A percentile compares a stretch with the other conserved stretches of the same genome.
phyloP scores from a whole-genome alignment of 2,329 filamentous ascomycete species.

The Fusarium robinianum region DNA sequence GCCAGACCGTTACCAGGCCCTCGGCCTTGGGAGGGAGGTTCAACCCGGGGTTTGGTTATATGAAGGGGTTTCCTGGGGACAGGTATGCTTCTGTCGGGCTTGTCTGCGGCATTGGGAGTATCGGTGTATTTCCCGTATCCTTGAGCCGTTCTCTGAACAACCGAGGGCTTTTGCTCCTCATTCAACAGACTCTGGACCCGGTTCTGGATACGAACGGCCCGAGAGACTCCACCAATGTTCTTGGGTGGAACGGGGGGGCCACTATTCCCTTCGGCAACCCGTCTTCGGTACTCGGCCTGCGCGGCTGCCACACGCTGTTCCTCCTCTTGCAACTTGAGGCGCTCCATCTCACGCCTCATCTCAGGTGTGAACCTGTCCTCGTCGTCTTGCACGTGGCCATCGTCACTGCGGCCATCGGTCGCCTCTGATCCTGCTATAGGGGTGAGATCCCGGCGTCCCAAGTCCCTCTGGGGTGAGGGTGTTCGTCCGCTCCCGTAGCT shows the following conservation, averaged over 20 bases:
- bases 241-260: constrained; percentile 52
- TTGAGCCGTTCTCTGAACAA: constrained; percentile 72
- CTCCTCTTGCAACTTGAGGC: constrained; percentile 79
- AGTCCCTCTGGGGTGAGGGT: constrained; percentile 55
- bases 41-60: constrained; percentile 39
- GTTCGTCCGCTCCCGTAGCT: constrained; percentile 43
- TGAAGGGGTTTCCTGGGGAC: constrained; percentile 58
- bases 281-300: constrained; percentile 82
- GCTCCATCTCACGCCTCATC: constrained; percentile 86
- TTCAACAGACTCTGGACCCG: constrained; percentile 84
- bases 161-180: constrained; percentile 68
- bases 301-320: constrained; percentile 88
- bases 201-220: constrained; percentile 86
- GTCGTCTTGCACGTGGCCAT: constrained; percentile 62
- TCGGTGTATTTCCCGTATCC: constrained; percentile 90
- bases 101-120: constrained; percentile 44
- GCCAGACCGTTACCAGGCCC: constrained; percentile 14
- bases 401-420: constrained; percentile 62
- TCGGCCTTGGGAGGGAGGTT: constrained; percentile 34
- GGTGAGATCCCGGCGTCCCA: constrained; percentile 59
- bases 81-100: constrained; percentile 47
- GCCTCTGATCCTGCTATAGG: constrained; percentile 79
- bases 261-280: constrained; percentile 60
- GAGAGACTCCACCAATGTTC: constrained; percentile 61
- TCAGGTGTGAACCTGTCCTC: constrained; percentile 79